Base-by-base conservation (phyloP, 139 green algal species). In the Raphidocelis subcapitata region DNA sequence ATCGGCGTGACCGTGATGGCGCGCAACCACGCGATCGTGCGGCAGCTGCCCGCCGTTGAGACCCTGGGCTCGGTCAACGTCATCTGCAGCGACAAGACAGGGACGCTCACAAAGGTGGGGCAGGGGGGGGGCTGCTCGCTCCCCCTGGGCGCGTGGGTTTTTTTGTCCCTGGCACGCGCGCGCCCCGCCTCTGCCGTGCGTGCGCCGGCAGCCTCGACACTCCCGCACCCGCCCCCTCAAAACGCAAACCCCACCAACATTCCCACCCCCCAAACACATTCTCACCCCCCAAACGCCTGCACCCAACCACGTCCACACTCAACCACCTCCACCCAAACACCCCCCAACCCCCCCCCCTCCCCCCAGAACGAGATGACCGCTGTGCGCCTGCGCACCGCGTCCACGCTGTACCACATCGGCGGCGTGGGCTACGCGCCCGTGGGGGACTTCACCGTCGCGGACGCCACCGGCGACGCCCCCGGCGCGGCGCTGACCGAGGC, bases 41-140 rank as follows among this genome's bases (percentile, higher is more conserved):
- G 71, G 24, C 65, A 80, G 54, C 71, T 83, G 52, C 75, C 76
- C 2, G 66, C 47, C 54, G 71, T 86, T 33, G 73, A 87, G 76
- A 84, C 83, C 8, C 76, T 88, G n/a, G 83, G 83, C 26, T 75
- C 49, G 20, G 46, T 82, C 26, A 88, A 74, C 24, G 72, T 83
- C 33, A 85, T 85, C 57, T 81, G 74, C 64, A 73, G 41, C 21
- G 82, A 87, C 82, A 87, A 87, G 71, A 84, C 79, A 49, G 88
- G 89, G 29, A 94, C 89, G 31, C 78, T 94, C 1, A 94, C 89
- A 10, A 94, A n/a, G n/a, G n/a, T n/a, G n/a, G n/a, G n/a, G n/a
- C n/a, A n/a, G n/a, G n/a, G n/a, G n/a, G n/a, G n/a, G n/a, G n/a
- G n/a, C n/a, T n/a, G n/a, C n/a, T n/a, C n/a, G n/a, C n/a, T n/a